Evolutionary conservation across 2,329 filamentous ascomycete species (phyloP).

Genomic region (Calonectria hongkongensis): DNA sequence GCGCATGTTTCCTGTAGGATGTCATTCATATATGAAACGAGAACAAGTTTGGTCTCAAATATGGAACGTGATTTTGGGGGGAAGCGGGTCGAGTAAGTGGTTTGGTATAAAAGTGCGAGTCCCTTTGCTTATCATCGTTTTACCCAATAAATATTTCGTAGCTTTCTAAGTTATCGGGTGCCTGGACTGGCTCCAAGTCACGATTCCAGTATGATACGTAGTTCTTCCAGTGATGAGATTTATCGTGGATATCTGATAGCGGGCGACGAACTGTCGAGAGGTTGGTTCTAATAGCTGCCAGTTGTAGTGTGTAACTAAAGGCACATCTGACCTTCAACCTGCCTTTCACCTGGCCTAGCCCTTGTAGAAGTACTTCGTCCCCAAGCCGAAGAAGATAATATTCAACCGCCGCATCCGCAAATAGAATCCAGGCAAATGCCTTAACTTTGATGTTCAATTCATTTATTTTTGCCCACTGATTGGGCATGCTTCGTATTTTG

Average conservation of each 20-base stretch:
- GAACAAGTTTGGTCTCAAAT: neutral
- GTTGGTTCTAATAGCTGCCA: conserved; percentile 11
- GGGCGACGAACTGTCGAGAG: neutral
- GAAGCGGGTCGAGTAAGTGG: too few species aligned
- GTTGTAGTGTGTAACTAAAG: conserved; percentile 13
- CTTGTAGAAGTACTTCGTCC: neutral
- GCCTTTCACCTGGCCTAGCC: neutral
- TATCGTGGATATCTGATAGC: conserved; percentile 12
- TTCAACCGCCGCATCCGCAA: conserved; percentile 17
- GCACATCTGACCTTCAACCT: conserved; percentile 14
- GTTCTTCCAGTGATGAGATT: conserved; percentile 12
- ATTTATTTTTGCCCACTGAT: conserved; percentile 1
- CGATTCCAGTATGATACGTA: conserved; percentile 7
- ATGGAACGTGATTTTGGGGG: neutral
- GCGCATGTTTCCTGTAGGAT: too few species aligned
- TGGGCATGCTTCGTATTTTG: conserved; percentile 19
- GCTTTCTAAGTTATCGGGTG: neutral
- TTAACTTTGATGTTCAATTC: neutral
- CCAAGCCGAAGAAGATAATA: conserved; percentile 23
- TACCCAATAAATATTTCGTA: conserved; percentile 15
- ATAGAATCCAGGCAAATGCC: conserved; percentile 24
- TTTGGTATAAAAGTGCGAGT: too few species aligned
- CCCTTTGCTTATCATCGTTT: neutral
- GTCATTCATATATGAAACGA: too few species aligned
- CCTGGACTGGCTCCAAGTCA: neutral